Base-by-base conservation (phyloP, 2,329 filamentous ascomycete species). In the Fusarium sp. region DNA sequence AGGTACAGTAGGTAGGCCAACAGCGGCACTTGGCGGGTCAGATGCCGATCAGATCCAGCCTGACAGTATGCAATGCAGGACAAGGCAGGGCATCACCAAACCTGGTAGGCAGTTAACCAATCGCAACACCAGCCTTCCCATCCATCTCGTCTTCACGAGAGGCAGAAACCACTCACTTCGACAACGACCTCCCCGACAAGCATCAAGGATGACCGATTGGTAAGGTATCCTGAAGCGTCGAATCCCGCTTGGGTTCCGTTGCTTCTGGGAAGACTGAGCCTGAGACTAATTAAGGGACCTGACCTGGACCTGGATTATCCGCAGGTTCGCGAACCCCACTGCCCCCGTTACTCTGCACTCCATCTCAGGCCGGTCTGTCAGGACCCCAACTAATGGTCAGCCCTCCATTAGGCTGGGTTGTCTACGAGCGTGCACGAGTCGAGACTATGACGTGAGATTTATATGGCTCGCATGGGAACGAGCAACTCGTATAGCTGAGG, bases 1-100 rank as follows among this genome's bases (percentile, higher is more conserved):
- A 28, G 26, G 26, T 26, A 28, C 26, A 12, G 31, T 11, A 33
- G 31, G 31, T 31, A 61, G 65, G 41, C 35, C 39, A 26, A 54
- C 42, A 55, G 61, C 67, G 63, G 74, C 66, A 75, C 69, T 76
- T 71, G 62, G 64, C 61, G 66, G 72, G 66, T 69, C 63, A 75
- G 48, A 56, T 64, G 63, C 56, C 65, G 63, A 70, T 70, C 49
- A 63, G 71, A 73, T 72, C 52, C 58, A 62, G 61, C 52, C 38
- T 42, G 24, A 56, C 39, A 44, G n/a, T 33, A 47, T 64, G 59
- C 57, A 63, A 56, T 63, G 57, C 57, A 69, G 69, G 57, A 51
- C 41, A 64, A n/a, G 44, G 36, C n/a, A 47, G 55, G 39, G n/a
- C 31, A 47, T 13, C n/a, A 47, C 7, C 6, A 47, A 28, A 28